A percentile compares a stretch with the other conserved stretches of the same genome.
These are phyloP conservation scores for Hypomyces rosellus DNA, from an alignment of 2,329 filamentous ascomycete species.

Conservation along the genomic window DNA sequence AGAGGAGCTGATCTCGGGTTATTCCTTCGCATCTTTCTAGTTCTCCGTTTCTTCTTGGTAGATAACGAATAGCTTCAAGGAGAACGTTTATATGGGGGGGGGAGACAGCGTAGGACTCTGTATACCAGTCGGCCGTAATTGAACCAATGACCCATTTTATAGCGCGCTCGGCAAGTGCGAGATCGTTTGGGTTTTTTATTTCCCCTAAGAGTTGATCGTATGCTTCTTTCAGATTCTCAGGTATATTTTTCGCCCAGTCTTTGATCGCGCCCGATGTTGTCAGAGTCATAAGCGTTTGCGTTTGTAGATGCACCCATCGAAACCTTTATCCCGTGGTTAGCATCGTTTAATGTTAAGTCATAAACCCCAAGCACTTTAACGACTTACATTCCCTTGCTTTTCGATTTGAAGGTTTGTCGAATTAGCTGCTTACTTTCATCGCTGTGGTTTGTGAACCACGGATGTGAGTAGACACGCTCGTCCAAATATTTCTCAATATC, in stretches of 20 bases:
- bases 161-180: conserved; percentile 4
- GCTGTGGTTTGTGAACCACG: not conserved
- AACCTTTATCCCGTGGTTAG: conserved; percentile 10
- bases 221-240: conserved; percentile 7
- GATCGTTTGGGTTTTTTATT: not conserved
- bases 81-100: not conserved
- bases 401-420: not conserved
- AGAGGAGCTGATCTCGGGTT: conserved; percentile 4
- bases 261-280: conserved; percentile 8
- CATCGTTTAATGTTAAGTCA: not conserved
- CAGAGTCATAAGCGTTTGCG: conserved; percentile 7
- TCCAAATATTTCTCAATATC: conserved; percentile 15
- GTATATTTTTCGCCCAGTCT: conserved; percentile 8
- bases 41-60: not conserved
- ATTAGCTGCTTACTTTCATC: not conserved
- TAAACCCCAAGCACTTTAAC: not conserved
- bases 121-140: not conserved
- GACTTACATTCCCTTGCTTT: conserved; percentile 3
- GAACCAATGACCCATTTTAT: conserved; percentile 2
- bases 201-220: conserved; percentile 10
- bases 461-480: not conserved
- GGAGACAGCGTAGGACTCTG: no score
- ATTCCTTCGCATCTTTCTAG: not conserved
- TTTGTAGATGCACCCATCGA: conserved; percentile 17
- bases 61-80: not conserved